These are phyloP conservation scores for Exophiala oligosperma DNA, from an alignment of 2,329 filamentous ascomycete species.

Conservation along the genomic window DNA sequence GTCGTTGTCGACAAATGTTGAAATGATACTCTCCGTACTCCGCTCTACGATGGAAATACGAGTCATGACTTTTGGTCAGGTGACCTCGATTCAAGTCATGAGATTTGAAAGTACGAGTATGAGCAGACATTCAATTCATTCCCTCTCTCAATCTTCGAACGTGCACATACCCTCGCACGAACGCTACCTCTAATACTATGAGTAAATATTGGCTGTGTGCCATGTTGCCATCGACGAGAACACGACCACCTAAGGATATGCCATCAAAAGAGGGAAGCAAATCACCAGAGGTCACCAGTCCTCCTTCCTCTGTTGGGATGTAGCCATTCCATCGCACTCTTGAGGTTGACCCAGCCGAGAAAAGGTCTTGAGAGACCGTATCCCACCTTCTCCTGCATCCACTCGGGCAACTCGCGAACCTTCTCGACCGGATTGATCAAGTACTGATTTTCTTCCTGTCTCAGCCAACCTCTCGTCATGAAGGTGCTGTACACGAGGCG, in stretches of 20 bases:
- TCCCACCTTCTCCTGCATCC: conserved; percentile 29
- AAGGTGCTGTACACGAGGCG: conserved; percentile 30
- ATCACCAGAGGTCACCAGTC: conserved; percentile 7
- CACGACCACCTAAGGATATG: neutral
- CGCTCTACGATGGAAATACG: no score
- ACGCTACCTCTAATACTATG: no score
- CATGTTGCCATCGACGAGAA: no score
- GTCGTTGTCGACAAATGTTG: no score
- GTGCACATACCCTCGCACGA: no score
- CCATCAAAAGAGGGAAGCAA: neutral
- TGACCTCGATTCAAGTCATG: no score
- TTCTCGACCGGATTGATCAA: conserved; percentile 26
- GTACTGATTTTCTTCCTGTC: conserved; percentile 33
- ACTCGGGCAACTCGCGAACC: conserved; percentile 20
- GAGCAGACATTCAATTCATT: no score
- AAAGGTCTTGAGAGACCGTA: conserved; percentile 28
- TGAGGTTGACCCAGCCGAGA: conserved; percentile 23
- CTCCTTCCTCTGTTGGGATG: conserved; percentile 14
- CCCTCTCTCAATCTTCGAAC: no score
- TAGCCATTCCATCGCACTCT: conserved; percentile 22
- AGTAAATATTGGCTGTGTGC: no score
- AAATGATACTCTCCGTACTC: no score
- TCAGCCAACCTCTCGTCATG: conserved; percentile 26
- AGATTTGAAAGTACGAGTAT: no score
- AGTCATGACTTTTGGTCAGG: no score